Conservation (phyloP, 148 eudicot genomes). For the Mesembryanthemum crystallinum region DNA sequence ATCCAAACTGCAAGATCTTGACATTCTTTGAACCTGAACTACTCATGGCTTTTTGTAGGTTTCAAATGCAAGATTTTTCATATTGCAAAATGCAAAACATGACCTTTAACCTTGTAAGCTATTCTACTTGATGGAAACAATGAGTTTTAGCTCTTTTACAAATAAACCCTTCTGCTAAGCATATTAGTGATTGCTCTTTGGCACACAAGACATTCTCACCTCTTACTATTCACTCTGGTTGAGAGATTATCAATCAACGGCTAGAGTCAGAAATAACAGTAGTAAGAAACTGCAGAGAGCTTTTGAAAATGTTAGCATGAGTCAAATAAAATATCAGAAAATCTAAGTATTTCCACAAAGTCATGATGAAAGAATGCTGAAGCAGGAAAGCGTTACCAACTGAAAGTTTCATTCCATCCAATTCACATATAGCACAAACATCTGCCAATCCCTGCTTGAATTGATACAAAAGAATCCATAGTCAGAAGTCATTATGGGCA, state of each 20-base stretch:
- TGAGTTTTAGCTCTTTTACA: background rate
- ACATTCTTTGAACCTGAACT: background rate
- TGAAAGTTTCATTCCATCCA: background rate
- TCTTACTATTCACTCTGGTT: background rate
- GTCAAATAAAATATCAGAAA: background rate
- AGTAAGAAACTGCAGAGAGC: background rate
- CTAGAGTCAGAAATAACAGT: background rate
- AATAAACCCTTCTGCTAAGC: background rate
- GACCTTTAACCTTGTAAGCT: background rate
- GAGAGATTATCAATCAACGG: background rate
- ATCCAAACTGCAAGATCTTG: background rate
- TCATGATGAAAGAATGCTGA: background rate
- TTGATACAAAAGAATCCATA: background rate
- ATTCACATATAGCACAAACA: background rate
- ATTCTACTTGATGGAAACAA: background rate
- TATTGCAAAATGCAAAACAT: background rate
- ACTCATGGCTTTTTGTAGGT: slow-evolving; percentile 3
- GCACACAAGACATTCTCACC: background rate
- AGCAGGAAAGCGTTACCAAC: background rate
- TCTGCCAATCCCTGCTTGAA: background rate
- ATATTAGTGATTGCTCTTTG: background rate
- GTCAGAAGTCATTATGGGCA: background rate
- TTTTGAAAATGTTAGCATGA: background rate
- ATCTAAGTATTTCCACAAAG: background rate
- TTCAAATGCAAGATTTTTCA: background rate